Evolutionary conservation across 2,329 filamentous ascomycete species (phyloP), one percentile per base, ranked within the genome.

Genomic region (Hypocreales sp.): DNA sequence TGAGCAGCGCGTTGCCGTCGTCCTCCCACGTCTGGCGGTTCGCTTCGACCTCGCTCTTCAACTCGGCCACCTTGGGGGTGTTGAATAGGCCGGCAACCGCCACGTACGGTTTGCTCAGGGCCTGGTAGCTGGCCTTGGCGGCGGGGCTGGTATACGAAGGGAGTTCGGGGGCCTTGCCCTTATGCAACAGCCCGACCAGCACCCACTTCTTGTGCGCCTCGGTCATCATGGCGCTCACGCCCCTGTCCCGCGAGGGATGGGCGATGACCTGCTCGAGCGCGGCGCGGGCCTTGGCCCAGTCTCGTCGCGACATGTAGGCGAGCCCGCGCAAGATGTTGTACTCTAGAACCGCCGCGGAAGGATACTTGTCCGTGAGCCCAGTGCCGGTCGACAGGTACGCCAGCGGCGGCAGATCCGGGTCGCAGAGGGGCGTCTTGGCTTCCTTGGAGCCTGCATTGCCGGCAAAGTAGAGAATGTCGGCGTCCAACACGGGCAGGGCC

Each of bases 121-220:
- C 52, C 32, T 60, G 61, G 39, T 74, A 74, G 5, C 56, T 47
- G 41, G 69, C 75, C 34, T 66, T 56, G 1, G 71, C 64, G 13
- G 54, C 49, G 2, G 49, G 33, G 26, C 64, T 61, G 7, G 68
- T 65, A 25, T 68, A 66, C 21, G 62, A 57, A 1, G 80, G 79
- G 8, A 71, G 45, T 1, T 51, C 39, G 2, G 58, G 55, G 5
- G 60, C 58, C 40, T 61, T 68, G 37, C 84, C 86, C 28, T 73
- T 58, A 6, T 69, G 61, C 12, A 98, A 57, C 29, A 94, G 61
- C 28, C 73, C 72, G 8, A 84, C 65, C 11, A 98, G 56, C 7
- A 92, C 47, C 79, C 83, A 94, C 51, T 87, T 92, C 55, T 87
- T 92, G 60, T 92, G 87, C 5, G 82, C 81, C 38, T 93, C 83